Base-by-base conservation (phyloP, 305 asterid species). In the Fraxinus sp. region DNA sequence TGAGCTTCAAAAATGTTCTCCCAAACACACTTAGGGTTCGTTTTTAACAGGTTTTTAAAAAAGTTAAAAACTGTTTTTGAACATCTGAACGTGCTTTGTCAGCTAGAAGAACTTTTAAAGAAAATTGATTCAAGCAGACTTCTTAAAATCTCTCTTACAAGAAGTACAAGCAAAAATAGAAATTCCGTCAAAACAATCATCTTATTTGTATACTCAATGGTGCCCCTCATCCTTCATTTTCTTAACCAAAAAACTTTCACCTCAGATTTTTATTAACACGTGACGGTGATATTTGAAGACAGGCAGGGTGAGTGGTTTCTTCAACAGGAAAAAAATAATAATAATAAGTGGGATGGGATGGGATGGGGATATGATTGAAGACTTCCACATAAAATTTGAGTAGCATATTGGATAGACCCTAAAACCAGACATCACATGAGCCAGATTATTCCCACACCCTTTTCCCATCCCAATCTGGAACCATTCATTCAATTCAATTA, bases 361-460 rank as follows among this genome's bases (percentile, higher is more conserved):
- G 74, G n/a, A 57, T 28, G 39, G 36, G 68, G 28, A 20, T 83
- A 57, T 41, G 46, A 83, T 14, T 64, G 84, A 80, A 80, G 80
- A 64, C 81, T 44, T 72, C 36, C 80, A 4, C 33, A 46, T 33
- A 35, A 72, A 64, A 77, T 72, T 37, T 76, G 59, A 16, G 44
- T 72, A 18, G 83, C 77, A 79, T 44, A 49, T 32, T 76, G 85
- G 81, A 76, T 86, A 84, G 84, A 82, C 84, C 79, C 35, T 78
- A 24, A 33, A 30, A 5, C 32, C 22, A 52, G 71, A 41, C 55
- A 62, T 68, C 74, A 14, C 84, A 77, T 26, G 62, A 70, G 82
- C 85, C 86, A 85, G 80, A 79, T 82, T 83, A n/a, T 55, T 55
- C 82, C 82, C 87, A 81, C 66, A 81, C 72, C 32, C 77, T 57